These are phyloP conservation scores for Lodderomyces pseudojiufengensis DNA, from an alignment of 1,139 yeast genomes.

Conservation along the genomic window DNA sequence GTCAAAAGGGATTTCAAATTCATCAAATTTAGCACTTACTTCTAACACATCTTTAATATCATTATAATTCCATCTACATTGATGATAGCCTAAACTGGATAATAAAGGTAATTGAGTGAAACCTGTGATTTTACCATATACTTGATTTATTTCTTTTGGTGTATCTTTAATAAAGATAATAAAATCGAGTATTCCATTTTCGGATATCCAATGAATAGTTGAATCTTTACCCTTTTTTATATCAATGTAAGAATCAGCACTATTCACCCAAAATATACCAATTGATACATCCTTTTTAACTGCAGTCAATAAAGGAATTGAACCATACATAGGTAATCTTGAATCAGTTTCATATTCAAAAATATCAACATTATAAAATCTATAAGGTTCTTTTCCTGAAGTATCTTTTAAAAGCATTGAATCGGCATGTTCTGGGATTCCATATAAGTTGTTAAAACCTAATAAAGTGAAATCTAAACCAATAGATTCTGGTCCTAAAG, in stretches of 20 bases:
- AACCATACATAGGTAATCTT: slow-evolving; percentile 88
- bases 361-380: slow-evolving; percentile 88
- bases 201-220: slow-evolving; percentile 89
- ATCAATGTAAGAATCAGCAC: slow-evolving; percentile 91
- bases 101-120: slow-evolving; percentile 69
- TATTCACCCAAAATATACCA: slow-evolving; percentile 88
- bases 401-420: slow-evolving; percentile 72
- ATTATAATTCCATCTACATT: slow-evolving; percentile 96
- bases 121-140: slow-evolving; percentile 77
- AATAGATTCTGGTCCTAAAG: slow-evolving; percentile 88
- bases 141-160: slow-evolving; percentile 57
- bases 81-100: slow-evolving; percentile 87
- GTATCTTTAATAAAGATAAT: slow-evolving; percentile 61
- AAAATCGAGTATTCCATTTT: slow-evolving; percentile 78
- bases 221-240: slow-evolving; percentile 38
- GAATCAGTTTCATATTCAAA: slow-evolving; percentile 87
- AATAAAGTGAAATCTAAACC: slow-evolving; percentile 71
- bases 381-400: slow-evolving; percentile 59
- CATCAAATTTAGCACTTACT: slow-evolving; percentile 68
- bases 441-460: slow-evolving; percentile 66
- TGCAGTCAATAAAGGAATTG: slow-evolving; percentile 84
- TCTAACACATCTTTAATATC: slow-evolving; percentile 78
- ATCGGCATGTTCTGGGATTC: slow-evolving; percentile 96
- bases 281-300: slow-evolving; percentile 55
- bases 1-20: slow-evolving; percentile 77